These are phyloP conservation scores for Lachancea sp. DNA, from an alignment of 805 yeast genomes.

Conservation along the genomic window DNA sequence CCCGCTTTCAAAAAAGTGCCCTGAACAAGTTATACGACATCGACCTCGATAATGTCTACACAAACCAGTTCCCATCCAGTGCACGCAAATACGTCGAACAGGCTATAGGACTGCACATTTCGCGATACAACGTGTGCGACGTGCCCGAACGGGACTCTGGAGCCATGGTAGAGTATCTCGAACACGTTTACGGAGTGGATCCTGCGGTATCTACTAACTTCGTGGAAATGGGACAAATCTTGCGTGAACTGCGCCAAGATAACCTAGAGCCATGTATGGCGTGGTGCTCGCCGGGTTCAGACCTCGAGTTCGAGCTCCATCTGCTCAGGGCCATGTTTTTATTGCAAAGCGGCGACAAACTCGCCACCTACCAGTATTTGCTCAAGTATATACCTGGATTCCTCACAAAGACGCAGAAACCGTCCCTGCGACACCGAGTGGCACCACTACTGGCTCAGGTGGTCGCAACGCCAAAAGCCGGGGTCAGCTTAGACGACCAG, in stretches of 20 bases:
- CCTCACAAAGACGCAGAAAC: conserved; percentile 35
- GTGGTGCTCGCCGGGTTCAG: conserved; percentile 39
- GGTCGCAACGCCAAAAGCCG: conserved; percentile 18
- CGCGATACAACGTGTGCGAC: conserved; percentile 40
- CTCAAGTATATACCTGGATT: conserved; percentile 27
- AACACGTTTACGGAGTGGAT: conserved; percentile 28
- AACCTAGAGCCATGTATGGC: conserved; percentile 41
- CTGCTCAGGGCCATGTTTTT: conserved; percentile 18
- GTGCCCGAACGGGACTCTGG: conserved; percentile 28
- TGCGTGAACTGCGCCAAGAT: conserved; percentile 32
- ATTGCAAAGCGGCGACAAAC: conserved; percentile 14
- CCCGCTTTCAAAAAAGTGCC: conserved; percentile 25
- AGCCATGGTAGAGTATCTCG: conserved; percentile 27
- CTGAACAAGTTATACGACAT: conserved; percentile 29
- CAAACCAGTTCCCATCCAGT: conserved; percentile 27
- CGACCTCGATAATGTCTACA: conserved; percentile 31
- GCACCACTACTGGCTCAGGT: conserved; percentile 40
- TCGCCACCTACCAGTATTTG: conserved; percentile 41
- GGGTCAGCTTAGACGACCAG: conserved; percentile 16
- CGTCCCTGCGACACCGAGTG: conserved; percentile 33
- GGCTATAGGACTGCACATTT: conserved; percentile 42
- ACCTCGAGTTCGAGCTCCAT: conserved; percentile 23
- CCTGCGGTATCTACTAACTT: conserved; percentile 33
- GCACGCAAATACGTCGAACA: conserved; percentile 29
- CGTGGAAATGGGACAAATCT: conserved; percentile 38